phyloP scores from a whole-genome alignment of 495 filamentous ascomycete species.

The Cercophora sp. region DNA sequence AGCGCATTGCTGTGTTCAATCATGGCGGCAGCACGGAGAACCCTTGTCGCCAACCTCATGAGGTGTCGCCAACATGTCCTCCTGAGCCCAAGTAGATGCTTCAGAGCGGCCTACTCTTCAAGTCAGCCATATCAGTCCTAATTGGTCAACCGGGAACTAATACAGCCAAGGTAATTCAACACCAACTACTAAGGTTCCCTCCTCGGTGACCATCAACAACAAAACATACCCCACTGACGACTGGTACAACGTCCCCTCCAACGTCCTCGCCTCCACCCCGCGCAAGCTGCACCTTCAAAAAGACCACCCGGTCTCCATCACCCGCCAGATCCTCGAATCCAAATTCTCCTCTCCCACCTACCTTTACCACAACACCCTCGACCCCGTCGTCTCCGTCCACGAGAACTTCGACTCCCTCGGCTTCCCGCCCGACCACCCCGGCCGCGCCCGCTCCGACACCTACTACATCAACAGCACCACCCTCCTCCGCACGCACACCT shows the following conservation, averaged over 20 bases:
- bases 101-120: neutral
- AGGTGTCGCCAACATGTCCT: neutral
- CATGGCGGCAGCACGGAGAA: neutral
- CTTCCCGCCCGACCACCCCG: constrained; percentile 86
- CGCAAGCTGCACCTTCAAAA: constrained; percentile 79
- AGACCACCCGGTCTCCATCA: constrained; percentile 87
- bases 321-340: constrained; percentile 86
- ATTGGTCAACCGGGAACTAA: neutral
- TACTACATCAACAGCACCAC: constrained; percentile 90
- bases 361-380: constrained; percentile 69
- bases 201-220: constrained; percentile 49
- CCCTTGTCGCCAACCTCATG: neutral
- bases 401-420: constrained; percentile 96
- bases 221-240: constrained; percentile 62
- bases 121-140: neutral
- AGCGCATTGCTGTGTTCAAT: neutral
- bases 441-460: constrained; percentile 81
- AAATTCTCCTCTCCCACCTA: constrained; percentile 71
- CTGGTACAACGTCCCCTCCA: constrained; percentile 81
- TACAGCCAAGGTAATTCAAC: too few relatives aligned
- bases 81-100: neutral
- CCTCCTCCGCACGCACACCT: constrained; percentile 87
- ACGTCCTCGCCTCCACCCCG: constrained; percentile 66
- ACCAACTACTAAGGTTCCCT: too few relatives aligned
- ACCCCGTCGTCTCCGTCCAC: constrained; percentile 76